Conservation (phyloP, 805 yeast genomes). For the Saturnispora dispora region DNA sequence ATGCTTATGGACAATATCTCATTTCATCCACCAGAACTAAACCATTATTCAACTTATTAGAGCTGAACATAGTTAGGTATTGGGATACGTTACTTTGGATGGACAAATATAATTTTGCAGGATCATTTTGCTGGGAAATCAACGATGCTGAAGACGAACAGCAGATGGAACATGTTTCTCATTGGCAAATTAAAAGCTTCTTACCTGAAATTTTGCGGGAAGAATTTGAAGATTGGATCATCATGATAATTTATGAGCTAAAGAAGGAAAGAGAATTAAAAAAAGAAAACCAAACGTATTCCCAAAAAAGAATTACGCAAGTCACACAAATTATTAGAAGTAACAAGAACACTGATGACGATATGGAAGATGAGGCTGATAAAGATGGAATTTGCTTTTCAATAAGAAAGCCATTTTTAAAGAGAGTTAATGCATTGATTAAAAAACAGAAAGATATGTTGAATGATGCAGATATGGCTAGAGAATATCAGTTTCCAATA, state of each 20-base stretch:
- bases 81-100: slow-evolving; percentile 96
- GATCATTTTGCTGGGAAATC: slow-evolving; percentile 45
- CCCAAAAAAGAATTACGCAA: slow-evolving; percentile 47
- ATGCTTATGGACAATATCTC: slow-evolving; percentile 82
- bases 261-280: slow-evolving; percentile 42
- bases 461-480: slow-evolving; percentile 50
- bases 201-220: slow-evolving; percentile 67
- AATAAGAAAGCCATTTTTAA: slow-evolving; percentile 55
- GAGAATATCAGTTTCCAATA: slow-evolving; percentile 63
- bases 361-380: slow-evolving; percentile 17
- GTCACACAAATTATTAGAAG: slow-evolving; percentile 45
- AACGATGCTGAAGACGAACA: slow-evolving; percentile 26
- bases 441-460: slow-evolving; percentile 67
- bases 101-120: slow-evolving; percentile 85
- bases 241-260: slow-evolving; percentile 63
- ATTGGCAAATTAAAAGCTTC: slow-evolving; percentile 74
- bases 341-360: slow-evolving; percentile 23
- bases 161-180: slow-evolving; percentile 39
- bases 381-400: slow-evolving; percentile 42
- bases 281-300: neutral
- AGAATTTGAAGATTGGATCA: slow-evolving; percentile 85
- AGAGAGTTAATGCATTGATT: slow-evolving; percentile 55
- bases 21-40: slow-evolving; percentile 69
- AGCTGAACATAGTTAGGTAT: slow-evolving; percentile 59
- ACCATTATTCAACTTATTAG: slow-evolving; percentile 76